phyloP scores from a whole-genome alignment of 192 early-diverging fungal genomes.

The Coemansia sp. region DNA sequence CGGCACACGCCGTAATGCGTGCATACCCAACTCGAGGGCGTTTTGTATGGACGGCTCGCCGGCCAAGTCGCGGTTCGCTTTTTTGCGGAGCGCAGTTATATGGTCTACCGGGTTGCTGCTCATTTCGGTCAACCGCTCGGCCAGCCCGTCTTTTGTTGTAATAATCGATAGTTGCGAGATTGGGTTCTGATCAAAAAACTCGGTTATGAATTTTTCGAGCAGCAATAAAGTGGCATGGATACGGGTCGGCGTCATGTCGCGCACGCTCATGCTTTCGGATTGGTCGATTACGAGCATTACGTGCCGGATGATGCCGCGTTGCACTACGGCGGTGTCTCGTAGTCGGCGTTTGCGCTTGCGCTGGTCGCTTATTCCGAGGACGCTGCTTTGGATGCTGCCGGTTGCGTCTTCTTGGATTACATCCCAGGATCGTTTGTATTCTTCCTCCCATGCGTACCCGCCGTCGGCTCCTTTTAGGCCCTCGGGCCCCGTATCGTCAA shows the following conservation, averaged over 20 bases:
- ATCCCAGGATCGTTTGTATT: slow-evolving; percentile 97
- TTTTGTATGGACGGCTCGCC: slow-evolving; percentile 95
- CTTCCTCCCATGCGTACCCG: slow-evolving; percentile 92
- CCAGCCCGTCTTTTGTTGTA: slow-evolving; percentile 79
- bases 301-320: slow-evolving; percentile 83
- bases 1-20: slow-evolving; percentile 77
- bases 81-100: slow-evolving; percentile 63
- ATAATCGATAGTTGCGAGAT: slow-evolving; percentile 85
- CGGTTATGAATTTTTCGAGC: slow-evolving; percentile 72
- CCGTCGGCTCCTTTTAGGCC: slow-evolving; percentile 49
- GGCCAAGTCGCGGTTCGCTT: slow-evolving; percentile 65
- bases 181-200: slow-evolving; percentile 96
- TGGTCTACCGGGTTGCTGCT: slow-evolving; percentile 85
- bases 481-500: slow-evolving; percentile 46
- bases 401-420: slow-evolving; percentile 83
- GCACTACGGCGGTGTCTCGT: slow-evolving; percentile 69
- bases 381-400: slow-evolving; percentile 75
- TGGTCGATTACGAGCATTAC: slow-evolving; percentile 80
- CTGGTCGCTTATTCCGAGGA: slow-evolving; percentile 71
- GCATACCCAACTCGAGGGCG: slow-evolving; percentile 79
- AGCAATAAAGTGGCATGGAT: slow-evolving; percentile 70
- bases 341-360: slow-evolving; percentile 59
- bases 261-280: slow-evolving; percentile 79
- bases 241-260: slow-evolving; percentile 80
- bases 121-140: slow-evolving; percentile 84